These are phyloP conservation scores for Irineochytrium annulatum DNA, from an alignment of 192 early-diverging fungal species.

Conservation along the genomic window DNA sequence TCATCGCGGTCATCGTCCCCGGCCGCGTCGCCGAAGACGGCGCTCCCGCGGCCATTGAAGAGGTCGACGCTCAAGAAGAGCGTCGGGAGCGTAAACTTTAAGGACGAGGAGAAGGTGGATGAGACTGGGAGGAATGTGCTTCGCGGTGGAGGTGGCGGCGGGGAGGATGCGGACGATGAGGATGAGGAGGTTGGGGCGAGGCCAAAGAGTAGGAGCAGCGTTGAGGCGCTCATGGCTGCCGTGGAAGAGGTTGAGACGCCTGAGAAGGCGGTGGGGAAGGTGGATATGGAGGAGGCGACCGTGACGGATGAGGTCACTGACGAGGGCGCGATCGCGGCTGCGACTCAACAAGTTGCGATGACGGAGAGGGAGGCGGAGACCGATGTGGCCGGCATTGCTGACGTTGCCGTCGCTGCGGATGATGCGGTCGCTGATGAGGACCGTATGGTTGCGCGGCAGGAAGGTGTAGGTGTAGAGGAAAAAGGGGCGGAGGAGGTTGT, in stretches of 20 bases:
- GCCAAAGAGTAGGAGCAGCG: background rate
- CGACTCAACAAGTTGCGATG: background rate
- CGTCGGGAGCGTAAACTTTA: too few relatives aligned
- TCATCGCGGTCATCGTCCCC: too few relatives aligned
- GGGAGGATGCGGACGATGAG: conserved; percentile 2
- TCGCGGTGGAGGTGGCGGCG: background rate
- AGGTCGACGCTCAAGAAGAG: too few relatives aligned
- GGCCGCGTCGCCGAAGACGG: too few relatives aligned
- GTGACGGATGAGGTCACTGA: background rate
- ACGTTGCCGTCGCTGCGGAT: too few relatives aligned
- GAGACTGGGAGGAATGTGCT: background rate
- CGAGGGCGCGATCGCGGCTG: background rate
- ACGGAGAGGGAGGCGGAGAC: background rate
- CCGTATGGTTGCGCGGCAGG: too few relatives aligned
- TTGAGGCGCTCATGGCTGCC: background rate
- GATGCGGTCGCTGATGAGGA: too few relatives aligned
- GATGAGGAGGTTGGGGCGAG: background rate
- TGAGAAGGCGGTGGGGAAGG: background rate
- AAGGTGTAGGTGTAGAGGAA: background rate
- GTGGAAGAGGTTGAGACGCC: background rate
- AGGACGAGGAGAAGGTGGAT: background rate
- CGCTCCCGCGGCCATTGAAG: too few relatives aligned
- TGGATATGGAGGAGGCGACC: background rate
- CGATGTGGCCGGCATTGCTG: too few relatives aligned
- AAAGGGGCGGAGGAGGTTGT: background rate